Conservation (phyloP, 129 eudicot genomes). For the Lactuca sativa region DNA sequence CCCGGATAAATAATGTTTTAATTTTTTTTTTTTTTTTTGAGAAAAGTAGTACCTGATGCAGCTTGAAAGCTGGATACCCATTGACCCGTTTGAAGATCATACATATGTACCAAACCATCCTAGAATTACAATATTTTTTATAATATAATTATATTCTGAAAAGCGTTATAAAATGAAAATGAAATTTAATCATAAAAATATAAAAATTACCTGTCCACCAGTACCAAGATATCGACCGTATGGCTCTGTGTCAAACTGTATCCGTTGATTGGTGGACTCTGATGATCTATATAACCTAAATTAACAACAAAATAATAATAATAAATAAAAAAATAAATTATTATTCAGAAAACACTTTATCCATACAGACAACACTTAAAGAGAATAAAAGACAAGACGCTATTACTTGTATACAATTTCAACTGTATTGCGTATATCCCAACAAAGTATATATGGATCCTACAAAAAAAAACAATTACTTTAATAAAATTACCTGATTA, state of each 20-base stretch:
- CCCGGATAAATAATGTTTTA: no score
- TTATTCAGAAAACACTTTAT: no score
- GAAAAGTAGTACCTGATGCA: conserved; percentile 62
- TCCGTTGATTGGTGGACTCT: conserved; percentile 91
- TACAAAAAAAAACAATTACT: conserved; percentile 30
- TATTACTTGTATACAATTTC: conserved; percentile 95
- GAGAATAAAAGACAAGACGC: no score
- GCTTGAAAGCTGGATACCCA: conserved; percentile 96
- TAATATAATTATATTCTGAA: conserved; percentile 6
- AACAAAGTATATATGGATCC: conserved; percentile 97
- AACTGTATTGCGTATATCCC: conserved; percentile 94
- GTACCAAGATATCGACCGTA: conserved; percentile 90
- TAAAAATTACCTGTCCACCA: conserved; percentile 83
- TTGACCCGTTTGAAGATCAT: conserved; percentile 94
- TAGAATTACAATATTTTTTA: conserved; percentile 21
- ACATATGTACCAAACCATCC: conserved; percentile 95
- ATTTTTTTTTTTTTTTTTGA: not conserved
- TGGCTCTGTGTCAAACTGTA: conserved; percentile 92
- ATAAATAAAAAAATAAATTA: not conserved
- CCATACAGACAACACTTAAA: no score
- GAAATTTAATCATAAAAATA: not conserved
- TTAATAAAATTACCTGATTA: conserved; percentile 8
- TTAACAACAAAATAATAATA: conserved; percentile 1
- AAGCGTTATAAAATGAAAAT: conserved; percentile 9
- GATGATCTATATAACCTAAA: conserved; percentile 88